These are phyloP conservation scores for Leucosporidium yakuticum DNA, from an alignment of 768 basidiomycete species.

Conservation along the genomic window DNA sequence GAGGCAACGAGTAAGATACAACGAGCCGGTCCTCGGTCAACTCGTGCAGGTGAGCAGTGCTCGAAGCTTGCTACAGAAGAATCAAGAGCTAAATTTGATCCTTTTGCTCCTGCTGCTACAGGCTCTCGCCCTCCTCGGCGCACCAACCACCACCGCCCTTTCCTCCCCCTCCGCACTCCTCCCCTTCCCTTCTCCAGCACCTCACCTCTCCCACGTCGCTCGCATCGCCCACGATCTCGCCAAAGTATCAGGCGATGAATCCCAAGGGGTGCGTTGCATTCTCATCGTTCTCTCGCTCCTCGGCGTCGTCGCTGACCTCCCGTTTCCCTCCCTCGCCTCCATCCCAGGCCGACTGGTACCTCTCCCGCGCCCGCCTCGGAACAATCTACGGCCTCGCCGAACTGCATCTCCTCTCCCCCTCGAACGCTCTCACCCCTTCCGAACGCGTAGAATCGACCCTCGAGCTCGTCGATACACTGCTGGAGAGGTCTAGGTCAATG, in stretches of 20 bases:
- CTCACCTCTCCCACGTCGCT: constrained; percentile 16
- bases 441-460: constrained; percentile 2
- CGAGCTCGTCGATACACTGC: constrained; percentile 6
- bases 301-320: neutral
- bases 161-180: constrained; percentile 5
- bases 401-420: constrained; percentile 1
- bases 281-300: too few species aligned
- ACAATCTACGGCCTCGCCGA: constrained; percentile 22
- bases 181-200: constrained; percentile 4
- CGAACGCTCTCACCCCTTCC: neutral
- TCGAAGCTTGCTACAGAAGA: neutral
- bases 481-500: neutral
- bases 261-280: constrained; percentile 27
- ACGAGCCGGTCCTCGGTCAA: constrained; percentile 3
- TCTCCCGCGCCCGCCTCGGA: constrained; percentile 21
- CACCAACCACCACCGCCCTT: constrained; percentile 13
- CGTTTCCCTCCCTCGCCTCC: too few species aligned
- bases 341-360: constrained; percentile 30
- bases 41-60: constrained; percentile 14
- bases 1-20: constrained; percentile 17
- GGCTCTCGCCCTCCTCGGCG: constrained; percentile 28
- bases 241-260: constrained; percentile 10
- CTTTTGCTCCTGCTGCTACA: neutral
- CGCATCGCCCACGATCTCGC: constrained; percentile 30
- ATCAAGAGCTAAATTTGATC: too few species aligned